A percentile compares a stretch with the other conserved stretches of the same genome.
Conservation (phyloP, 2,329 filamentous ascomycete species). For the Venturia carpophila region DNA sequence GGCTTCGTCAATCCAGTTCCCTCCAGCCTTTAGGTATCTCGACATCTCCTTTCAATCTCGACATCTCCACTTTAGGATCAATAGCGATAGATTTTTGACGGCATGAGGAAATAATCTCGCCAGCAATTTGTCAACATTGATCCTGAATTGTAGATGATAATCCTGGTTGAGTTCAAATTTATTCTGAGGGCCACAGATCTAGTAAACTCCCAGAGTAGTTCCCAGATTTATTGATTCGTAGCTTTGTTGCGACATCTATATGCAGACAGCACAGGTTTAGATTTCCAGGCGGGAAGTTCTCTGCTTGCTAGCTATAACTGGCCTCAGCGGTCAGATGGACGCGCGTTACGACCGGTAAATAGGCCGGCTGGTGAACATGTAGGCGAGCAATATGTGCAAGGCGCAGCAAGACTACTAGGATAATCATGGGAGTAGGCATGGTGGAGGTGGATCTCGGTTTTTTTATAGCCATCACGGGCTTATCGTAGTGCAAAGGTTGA, state of each 20-base stretch:
- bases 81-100: no score
- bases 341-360: neutral
- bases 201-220: no score
- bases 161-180: no score
- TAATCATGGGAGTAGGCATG: neutral
- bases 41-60: no score
- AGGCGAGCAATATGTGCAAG: constrained; percentile 10
- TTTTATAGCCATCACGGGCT: neutral
- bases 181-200: no score
- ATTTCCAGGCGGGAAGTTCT: neutral
- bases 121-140: no score
- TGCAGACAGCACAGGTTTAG: neutral
- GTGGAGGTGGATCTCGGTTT: neutral
- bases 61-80: no score
- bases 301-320: neutral
- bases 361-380: neutral
- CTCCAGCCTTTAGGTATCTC: no score
- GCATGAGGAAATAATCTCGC: neutral
- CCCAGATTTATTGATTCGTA: neutral
- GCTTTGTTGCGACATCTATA: neutral
- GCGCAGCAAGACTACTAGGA: constrained; percentile 2
- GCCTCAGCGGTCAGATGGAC: neutral
- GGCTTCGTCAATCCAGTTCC: no score
- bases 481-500: neutral
- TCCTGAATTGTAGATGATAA: no score